Conservation (phyloP, 768 basidiomycete genomes). For the Tremella mesenterica region DNA sequence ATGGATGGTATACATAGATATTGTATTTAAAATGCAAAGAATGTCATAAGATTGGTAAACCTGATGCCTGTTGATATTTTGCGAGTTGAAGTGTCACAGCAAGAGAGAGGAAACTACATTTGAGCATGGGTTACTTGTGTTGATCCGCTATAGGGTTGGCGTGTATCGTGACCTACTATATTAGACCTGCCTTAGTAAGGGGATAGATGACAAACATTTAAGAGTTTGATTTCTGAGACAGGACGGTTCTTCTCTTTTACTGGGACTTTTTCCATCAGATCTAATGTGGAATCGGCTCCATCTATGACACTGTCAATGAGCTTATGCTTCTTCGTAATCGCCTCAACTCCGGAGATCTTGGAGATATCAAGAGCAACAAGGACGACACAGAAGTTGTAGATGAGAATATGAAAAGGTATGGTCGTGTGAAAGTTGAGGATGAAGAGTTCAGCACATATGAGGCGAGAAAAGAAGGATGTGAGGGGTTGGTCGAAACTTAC, state of each 20-base stretch:
- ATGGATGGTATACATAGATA: constrained; percentile 22
- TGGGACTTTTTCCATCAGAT: constrained; percentile 84
- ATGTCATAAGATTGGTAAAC: not conserved
- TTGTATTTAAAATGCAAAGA: too few species aligned
- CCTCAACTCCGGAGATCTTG: too few species aligned
- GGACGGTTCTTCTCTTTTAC: constrained; percentile 88
- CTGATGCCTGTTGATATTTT: not conserved
- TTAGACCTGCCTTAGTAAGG: not conserved
- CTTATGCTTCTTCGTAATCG: not conserved
- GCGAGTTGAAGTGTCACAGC: too few species aligned
- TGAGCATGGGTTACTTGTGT: not conserved
- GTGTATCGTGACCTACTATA: constrained; percentile 57
- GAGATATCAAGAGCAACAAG: not conserved
- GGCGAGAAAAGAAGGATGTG: not conserved
- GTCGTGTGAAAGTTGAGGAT: not conserved
- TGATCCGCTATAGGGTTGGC: constrained; percentile 86
- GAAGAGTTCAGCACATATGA: too few species aligned
- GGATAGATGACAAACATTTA: constrained; percentile 52
- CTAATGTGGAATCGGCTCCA: constrained; percentile 84
- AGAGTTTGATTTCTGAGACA: constrained; percentile 70
- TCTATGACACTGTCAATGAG: constrained; percentile 64
- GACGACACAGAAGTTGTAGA: not conserved
- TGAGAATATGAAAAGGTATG: not conserved
- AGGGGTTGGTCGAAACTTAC: constrained; percentile 33
- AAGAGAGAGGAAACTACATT: too few species aligned